Evolutionary conservation across 2,329 filamentous ascomycete species (phyloP), one percentile per base, ranked within the genome.

Genomic region (Venturia effusa): DNA sequence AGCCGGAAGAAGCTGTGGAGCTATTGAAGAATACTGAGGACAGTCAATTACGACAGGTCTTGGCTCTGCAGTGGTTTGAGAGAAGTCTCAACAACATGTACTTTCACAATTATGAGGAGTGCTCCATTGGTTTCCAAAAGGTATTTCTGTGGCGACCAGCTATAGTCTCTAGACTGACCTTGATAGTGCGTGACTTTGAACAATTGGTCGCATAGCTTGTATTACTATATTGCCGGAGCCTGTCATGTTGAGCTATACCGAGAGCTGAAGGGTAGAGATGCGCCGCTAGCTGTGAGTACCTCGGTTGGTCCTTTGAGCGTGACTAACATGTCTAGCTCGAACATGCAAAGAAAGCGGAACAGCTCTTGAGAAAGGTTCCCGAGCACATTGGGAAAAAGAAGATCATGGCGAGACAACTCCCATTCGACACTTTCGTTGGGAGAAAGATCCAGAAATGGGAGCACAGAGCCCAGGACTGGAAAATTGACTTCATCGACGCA

Each of bases 391-490:
- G 92, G 45, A 92, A 89, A 76, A 96, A 96, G 77, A 86, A 85
- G 48, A 90, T 99, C 74, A 90, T 97, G 88, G 88, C 90, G 0
- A 85, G 88, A 27, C 90, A 95, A 70, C 80, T 97, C 13, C 94
- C 94, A 0, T 92, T 99, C 67, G 94, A 99, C 73, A 79, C 88
- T 4, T 97, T 95, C 70, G 86, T 94, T 15, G 80, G 84, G 62
- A 86, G 92, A 65, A 97, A 96, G 77, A 76, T 97, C 17, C 81
- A 85, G 63, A 96, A 96, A 74, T 97, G 92, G 92, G 88, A 95
- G 70, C 84, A 86, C 37, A 82, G 91, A 27, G 86, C 89, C 4
- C 87, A 87, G 70, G 79, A 83, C 57, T 83, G 86, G 74, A 79
- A 82, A 1, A 76, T 90, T 39, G 83, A 87, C 59, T 79, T 97